Evolutionary conservation across 257 asterid genomes (phyloP), one percentile per base, ranked within the genome.

Genomic region (Jacaranda mimosifolia): DNA sequence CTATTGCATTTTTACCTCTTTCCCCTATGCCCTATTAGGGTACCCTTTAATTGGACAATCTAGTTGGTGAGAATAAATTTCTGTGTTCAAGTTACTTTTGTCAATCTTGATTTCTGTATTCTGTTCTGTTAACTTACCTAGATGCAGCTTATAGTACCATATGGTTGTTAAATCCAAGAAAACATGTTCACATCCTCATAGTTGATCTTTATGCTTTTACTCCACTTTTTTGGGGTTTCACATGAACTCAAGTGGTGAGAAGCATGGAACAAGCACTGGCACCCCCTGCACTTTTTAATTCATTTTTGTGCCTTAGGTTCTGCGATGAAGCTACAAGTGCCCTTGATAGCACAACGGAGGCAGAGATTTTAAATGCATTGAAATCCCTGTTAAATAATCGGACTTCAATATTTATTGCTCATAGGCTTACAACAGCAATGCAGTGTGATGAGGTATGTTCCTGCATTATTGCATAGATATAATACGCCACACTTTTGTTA

Each of bases 281-380:
- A 12, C 19, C 42, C 17, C 13, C 63, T 66, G 9, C 51, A 52
- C 17, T 4, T 56, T 15, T 26, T 56, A 35, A 36, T 65, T 68
- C 13, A 7, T 79, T 35, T 71, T 73, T 74, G 39, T 72, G 52
- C 42, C 62, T 80, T 70, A 96, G 99, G 97, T 90, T 96, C 60
- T 96, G 99, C 81, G 99, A 96, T 80, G 99, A 96, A 93, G 99
- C 99, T 80, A 96, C 99, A 49, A 96, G 97, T 84, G 99, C 99
- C 39, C 97, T 96, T 74, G 98, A 96, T 59, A 96, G 98, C 94
- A 89, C 99, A 53, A 96, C 98, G 5, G 98, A 93, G 84, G 97
- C 97, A 49, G 99, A 91, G 83, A 96, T 96, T 57, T 81, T 96
- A 63, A 87, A 79, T 77, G 98, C 99, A 36, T 76, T 96, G 87